Base-by-base conservation (phyloP, 208 protist species). In the Herpetomonas samuelpessoai region DNA sequence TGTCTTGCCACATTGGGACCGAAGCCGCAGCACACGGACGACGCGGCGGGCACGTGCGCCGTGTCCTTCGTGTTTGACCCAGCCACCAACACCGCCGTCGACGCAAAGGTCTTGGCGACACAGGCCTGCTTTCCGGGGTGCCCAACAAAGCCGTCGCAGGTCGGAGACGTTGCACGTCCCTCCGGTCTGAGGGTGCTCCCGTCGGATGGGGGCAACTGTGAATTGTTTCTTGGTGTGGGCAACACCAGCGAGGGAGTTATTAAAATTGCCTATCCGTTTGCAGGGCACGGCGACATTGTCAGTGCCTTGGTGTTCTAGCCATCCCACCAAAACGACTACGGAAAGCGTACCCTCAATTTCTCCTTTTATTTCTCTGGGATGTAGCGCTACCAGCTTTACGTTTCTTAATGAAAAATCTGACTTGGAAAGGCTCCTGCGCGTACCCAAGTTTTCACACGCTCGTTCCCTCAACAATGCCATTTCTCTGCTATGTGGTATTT, bases 31-130 rank as follows among this genome's bases (percentile, higher is more conserved):
- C 21, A 51, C 24, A 51, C 24, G 12, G 19, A 51, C 46, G 19
- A n/a, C 18, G 46, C 7, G 6, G 46, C 10, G 7, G 46, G 19
- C 21, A 12, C 18, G 22, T 51, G 46, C 31, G 51, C 28, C 26
- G 31, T 25, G 22, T 39, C 51, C 6, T 56, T 56, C 24, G 51
- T 56, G 10, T 56, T 35, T n/a, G 28, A 56, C 51, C 51, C 51
- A 4, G 24, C 22, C 21, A 56, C 51, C 10, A 56, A 56, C 51
- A 35, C 14, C 6, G 51, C 28, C n/a, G 10, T 7, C 18, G 51
- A 56, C 19, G 4, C 31, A 4, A 22, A n/a, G 18, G 19, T 56
- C 9, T 12, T 56, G n/a, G 26, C 51, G 18, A 56, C 51, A 7
- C 6, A 4, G 10, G 51, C 24, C 46, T 51, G 10, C 46, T 51